phyloP scores from a whole-genome alignment of 2,329 filamentous ascomycete species.

The Phoma sp. region DNA sequence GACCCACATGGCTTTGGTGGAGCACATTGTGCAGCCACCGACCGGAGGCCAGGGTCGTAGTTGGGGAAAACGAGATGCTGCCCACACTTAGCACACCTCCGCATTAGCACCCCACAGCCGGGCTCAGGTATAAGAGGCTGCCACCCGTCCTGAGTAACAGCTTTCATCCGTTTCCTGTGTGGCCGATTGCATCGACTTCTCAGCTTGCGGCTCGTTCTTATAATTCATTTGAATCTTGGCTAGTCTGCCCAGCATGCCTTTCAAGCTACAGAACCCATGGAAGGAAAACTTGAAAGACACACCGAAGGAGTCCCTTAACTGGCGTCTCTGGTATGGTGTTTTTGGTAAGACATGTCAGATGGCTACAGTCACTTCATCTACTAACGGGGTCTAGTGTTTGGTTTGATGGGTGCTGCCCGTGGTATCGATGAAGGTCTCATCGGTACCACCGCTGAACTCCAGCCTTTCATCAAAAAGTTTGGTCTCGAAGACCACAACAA shows the following conservation, averaged over 20 bases:
- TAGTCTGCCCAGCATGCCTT: conserved; percentile 35
- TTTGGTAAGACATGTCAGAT: conserved; percentile 46
- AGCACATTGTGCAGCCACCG: background rate
- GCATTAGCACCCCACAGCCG: conserved; percentile 16
- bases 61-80: conserved; percentile 5
- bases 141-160: background rate
- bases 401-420: conserved; percentile 76
- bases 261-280: conserved; percentile 41
- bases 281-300: conserved; percentile 64
- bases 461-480: conserved; percentile 46
- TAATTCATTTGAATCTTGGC: background rate
- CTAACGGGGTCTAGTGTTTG: conserved; percentile 57
- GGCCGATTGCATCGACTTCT: conserved; percentile 16
- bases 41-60: background rate
- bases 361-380: too few relatives aligned
- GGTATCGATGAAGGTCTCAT: conserved; percentile 84
- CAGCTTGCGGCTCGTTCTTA: conserved; percentile 13
- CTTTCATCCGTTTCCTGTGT: conserved; percentile 13
- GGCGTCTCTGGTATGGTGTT: conserved; percentile 79
- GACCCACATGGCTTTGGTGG: conserved; percentile 6
- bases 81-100: conserved; percentile 2
- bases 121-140: conserved; percentile 12
- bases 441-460: conserved; percentile 63
- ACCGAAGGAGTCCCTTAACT: conserved; percentile 75
- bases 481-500: conserved; percentile 43